A percentile compares a stretch with the other conserved stretches of the same genome.
These are phyloP conservation scores for Hanseniaspora valbyensis DNA, from an alignment of 805 yeast species.

Conservation along the genomic window DNA sequence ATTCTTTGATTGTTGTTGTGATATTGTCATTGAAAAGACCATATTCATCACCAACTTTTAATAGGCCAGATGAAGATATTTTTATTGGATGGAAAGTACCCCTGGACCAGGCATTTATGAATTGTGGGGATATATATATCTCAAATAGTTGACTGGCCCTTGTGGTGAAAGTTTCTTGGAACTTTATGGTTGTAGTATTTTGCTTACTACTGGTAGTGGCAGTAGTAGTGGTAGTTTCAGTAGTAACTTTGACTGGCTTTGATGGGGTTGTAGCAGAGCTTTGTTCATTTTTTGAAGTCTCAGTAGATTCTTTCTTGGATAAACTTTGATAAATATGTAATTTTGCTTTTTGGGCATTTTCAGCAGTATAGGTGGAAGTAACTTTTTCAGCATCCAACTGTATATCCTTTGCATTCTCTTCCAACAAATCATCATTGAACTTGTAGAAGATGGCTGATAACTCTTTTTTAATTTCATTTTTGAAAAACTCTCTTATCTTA, in stretches of 20 bases:
- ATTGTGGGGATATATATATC: conserved; percentile 62
- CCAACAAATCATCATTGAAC: conserved; percentile 71
- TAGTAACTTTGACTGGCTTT: not conserved
- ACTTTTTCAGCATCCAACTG: conserved; percentile 67
- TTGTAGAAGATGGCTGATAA: conserved; percentile 46
- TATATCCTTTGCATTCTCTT: conserved; percentile 70
- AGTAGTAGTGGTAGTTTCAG: conserved; percentile 10
- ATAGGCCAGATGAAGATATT: not conserved
- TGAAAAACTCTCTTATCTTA: conserved; percentile 34
- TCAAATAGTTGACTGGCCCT: conserved; percentile 75
- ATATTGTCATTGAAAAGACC: conserved; percentile 81
- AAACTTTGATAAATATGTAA: not conserved
- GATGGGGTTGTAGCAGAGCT: not conserved
- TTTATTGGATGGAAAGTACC: conserved; percentile 32
- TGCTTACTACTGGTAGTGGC: conserved; percentile 36
- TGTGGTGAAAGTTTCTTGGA: conserved; percentile 74
- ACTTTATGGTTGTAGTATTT: conserved; percentile 68
- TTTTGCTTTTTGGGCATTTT: conserved; percentile 28
- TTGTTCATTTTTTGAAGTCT: conserved; percentile 2
- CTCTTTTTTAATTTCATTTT: conserved; percentile 35
- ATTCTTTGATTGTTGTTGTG: conserved; percentile 4
- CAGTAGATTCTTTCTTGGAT: conserved; percentile 15
- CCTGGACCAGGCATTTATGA: conserved; percentile 87
- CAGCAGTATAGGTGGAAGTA: conserved; percentile 43
- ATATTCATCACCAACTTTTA: conserved; percentile 30